Evolutionary conservation across 2,329 filamentous ascomycete genomes (phyloP), one percentile per base, ranked within the genome.

Genomic region (Emergomyces pasteurianus): DNA sequence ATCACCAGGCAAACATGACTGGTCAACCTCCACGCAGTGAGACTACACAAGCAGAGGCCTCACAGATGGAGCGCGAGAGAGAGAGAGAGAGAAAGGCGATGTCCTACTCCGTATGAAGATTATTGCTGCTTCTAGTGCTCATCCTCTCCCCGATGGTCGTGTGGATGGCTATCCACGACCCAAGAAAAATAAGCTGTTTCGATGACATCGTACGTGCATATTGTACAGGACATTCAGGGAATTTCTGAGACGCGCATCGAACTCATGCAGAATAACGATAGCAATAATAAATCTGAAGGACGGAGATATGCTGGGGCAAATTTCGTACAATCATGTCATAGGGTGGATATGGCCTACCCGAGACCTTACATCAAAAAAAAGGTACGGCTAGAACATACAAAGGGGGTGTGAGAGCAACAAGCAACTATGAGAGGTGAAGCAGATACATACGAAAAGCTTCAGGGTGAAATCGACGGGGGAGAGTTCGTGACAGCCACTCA

Each of bases 401-500:
- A 34, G 31, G 54, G 23, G 10, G 23, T 34, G 28, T n/a, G n/a
- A 31, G 54, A n/a, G 23, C 10, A 43, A 9, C 42, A 28, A 34
- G 23, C 38, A 57, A 14, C n/a, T 2, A 28, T 16, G 36, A 28
- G 10, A 21, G 28, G 14, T 12, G 21, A 40, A 56, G 36, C 34
- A 43, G 23, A 42, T n/a, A n/a, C 38, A 16, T 18, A 43, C 38
- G 16, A 23, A 16, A 46, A 23, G 23, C 46, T 38, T 6, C 34
- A 16, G 31, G 2, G 8, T 42, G 34, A 31, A 57, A 31, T 38
- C n/a, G 16, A 12, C 36, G 14, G 21, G 38, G 38, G 18, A 23
- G 57, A 50, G 57, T 28, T 14, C 42, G 28, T 58, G 43, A 10
- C 42, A 58, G 57, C 57, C 57, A 58, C 23, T 58, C 57, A 58